Percentiles rank a stretch among this genome's conserved stretches.
Evolutionary conservation across 2,329 filamentous ascomycete species (phyloP).

Genomic region (Alternaria alternata): DNA sequence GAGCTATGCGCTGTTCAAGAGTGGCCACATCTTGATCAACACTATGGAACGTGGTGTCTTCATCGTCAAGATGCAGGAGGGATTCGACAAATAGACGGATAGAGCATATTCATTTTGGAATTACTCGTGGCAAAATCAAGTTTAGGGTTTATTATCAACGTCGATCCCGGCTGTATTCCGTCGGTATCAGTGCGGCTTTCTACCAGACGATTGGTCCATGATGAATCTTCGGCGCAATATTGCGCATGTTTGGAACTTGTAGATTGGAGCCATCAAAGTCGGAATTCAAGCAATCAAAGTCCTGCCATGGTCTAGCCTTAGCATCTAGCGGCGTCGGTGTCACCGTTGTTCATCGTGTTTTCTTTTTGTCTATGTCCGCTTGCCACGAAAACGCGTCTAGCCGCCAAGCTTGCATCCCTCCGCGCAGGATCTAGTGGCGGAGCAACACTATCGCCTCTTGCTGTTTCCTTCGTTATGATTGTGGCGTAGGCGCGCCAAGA

Average conservation of each 20-base stretch:
- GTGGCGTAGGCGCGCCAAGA: constrained; percentile 27
- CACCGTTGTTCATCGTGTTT: background rate
- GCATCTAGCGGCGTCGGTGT: background rate
- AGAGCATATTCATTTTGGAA: background rate
- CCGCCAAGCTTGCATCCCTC: background rate
- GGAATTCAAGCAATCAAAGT: background rate
- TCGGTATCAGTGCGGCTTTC: background rate
- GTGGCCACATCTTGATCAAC: constrained; percentile 51
- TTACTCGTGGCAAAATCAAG: background rate
- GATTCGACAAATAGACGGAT: constrained; percentile 2
- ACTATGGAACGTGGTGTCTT: constrained; percentile 53
- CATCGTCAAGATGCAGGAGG: constrained; percentile 46
- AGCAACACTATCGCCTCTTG: background rate
- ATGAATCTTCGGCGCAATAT: background rate
- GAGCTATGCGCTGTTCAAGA: constrained; percentile 53
- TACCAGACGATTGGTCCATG: background rate
- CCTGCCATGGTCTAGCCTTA: background rate
- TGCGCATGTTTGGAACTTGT: background rate
- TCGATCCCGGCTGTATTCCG: constrained; percentile 1
- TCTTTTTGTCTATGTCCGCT: background rate
- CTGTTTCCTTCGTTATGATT: constrained; percentile 16
- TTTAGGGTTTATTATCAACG: background rate
- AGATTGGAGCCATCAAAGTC: background rate
- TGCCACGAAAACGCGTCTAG: background rate
- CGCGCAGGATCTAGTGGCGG: constrained; percentile 5